These are phyloP conservation scores for Vitis hybrid DNA, from an alignment of 177 flowering plant genomes.

Conservation along the genomic window DNA sequence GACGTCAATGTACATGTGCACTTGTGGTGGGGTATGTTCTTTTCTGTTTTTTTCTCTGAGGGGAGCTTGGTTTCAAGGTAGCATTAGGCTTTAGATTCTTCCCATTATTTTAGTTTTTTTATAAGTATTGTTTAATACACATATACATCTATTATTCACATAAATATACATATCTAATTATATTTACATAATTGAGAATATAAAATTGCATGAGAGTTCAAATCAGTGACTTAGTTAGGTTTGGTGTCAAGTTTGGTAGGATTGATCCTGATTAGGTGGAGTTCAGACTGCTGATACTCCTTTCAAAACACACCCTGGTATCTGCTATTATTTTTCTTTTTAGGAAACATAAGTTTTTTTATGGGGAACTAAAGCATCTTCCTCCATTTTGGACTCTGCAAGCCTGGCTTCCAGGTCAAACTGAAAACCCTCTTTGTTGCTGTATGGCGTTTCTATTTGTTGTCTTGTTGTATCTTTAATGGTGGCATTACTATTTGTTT, in stretches of 20 bases:
- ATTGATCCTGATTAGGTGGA: background rate
- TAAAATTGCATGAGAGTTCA: background rate
- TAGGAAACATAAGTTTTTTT: background rate
- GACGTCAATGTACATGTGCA: no score
- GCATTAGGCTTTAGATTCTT: background rate
- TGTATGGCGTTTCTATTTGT: background rate
- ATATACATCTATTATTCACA: background rate
- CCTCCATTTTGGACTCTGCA: background rate
- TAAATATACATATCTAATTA: background rate
- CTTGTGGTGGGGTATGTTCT: no score
- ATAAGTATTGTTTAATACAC: background rate
- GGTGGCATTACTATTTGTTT: background rate
- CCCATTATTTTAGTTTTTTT: background rate
- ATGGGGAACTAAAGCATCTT: background rate
- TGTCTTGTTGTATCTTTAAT: background rate
- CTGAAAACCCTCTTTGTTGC: background rate
- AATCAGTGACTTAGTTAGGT: background rate
- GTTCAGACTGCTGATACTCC: background rate
- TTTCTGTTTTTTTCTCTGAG: no score
- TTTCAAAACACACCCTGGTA: no score
- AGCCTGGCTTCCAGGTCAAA: background rate
- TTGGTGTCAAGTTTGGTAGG: background rate
- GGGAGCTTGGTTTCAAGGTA: no score
- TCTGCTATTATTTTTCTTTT: background rate
- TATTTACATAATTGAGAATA: background rate